phyloP scores from a whole-genome alignment of 139 green algal species.

The Picochlorum sp. region DNA sequence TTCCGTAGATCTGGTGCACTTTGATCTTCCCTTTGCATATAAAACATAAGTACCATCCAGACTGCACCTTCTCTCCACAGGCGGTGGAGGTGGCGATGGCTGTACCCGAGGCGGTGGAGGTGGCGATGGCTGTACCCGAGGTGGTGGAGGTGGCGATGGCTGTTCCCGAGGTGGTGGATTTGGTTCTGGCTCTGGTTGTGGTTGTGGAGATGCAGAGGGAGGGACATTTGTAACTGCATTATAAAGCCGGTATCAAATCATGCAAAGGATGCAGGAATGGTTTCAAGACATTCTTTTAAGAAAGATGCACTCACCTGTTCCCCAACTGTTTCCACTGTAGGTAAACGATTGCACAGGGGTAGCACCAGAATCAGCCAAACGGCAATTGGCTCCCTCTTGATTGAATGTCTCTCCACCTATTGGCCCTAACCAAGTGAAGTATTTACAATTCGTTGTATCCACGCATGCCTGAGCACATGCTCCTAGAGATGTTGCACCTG shows the following conservation, averaged over 20 bases:
- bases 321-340: not conserved
- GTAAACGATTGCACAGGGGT: not conserved
- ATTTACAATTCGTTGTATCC: not conserved
- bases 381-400: not conserved
- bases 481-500: not conserved
- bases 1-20: no score
- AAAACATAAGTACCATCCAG: no score
- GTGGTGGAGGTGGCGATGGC: not conserved
- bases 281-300: not conserved
- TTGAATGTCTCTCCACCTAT: not conserved
- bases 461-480: not conserved
- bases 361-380: not conserved
- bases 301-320: not conserved
- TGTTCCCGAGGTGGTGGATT: no score
- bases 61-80: no score
- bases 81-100: not conserved
- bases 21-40: no score
- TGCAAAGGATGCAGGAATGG: not conserved
- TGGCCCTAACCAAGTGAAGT: not conserved
- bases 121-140: not conserved
- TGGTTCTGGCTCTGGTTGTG: not conserved
- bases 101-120: not conserved
- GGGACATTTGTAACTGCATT: not conserved
- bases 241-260: not conserved
- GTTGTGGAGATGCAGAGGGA: not conserved